Evolutionary conservation across 1,284 basidiomycete species (phyloP), one percentile per base, ranked within the genome.

Genomic region (Irpex rosettiformis): DNA sequence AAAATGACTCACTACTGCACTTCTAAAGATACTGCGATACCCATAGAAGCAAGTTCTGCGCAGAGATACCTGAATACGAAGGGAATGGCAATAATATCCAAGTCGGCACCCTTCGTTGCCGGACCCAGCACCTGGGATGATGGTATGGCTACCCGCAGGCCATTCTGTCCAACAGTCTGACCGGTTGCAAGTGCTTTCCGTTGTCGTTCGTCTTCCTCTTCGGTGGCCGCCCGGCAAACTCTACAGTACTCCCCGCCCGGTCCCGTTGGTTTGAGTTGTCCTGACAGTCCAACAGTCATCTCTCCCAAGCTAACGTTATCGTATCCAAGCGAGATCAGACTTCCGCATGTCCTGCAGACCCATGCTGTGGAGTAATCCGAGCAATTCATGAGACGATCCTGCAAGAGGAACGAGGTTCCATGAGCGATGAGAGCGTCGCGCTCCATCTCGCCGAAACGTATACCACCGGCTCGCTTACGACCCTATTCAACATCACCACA

Each of bases 381-480:
- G 73, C 97, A 99, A 76, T 99, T 99, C 96, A 99, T 99, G 70
- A 99, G 78, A 57, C 97, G 84, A 74, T 99, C 97, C 79, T 99
- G 96, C 24, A 99, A 83, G 49, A 99, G 82, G 88, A 97, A 99
- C 4, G 94, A 94, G 4, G 97, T 98, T 45, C 97, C 97, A 76
- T 99, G 97, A 3, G 97, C 97, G 66, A 99, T 93, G 55, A 99
- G 82, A 13, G 97, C 96, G 71, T 99, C 97, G 59, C 97, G 92
- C 76, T 99, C 97, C 97, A 99, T 99, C 78, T 99, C 97, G 67
- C 97, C 97, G 74, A 99, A 99, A 63, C 97, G 96, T 69, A 99
- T 99, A 73, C 97, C 97, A 70, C 97, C 97, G 42, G 93, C 94
- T 58, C 96, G 91, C 85, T 99, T 99, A 63, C 97, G 89, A 59